These are phyloP conservation scores for Aspergillus intermedius DNA, from an alignment of 2,329 filamentous ascomycete genomes.

Conservation along the genomic window DNA sequence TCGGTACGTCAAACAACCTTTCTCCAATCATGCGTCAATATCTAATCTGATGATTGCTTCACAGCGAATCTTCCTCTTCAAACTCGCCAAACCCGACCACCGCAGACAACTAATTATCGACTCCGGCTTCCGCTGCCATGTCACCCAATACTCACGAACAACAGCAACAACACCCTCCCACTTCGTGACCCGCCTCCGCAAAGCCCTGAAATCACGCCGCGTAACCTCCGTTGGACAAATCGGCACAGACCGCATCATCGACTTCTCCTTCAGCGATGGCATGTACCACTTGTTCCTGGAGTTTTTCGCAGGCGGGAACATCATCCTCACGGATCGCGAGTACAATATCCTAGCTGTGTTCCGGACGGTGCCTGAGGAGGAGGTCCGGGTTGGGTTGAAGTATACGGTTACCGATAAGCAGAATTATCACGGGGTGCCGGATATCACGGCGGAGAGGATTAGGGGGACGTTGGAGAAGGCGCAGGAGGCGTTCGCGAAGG, in stretches of 20 bases:
- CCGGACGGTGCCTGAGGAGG: conserved; percentile 75
- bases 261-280: conserved; percentile 89
- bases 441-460: conserved; percentile 67
- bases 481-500: conserved; percentile 36
- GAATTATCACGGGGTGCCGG: conserved; percentile 70
- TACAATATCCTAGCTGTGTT: conserved; percentile 75
- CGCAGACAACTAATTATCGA: conserved; percentile 90
- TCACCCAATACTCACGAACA: conserved; percentile 83
- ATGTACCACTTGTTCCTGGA: conserved; percentile 82
- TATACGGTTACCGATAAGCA: conserved; percentile 79
- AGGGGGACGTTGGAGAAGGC: conserved; percentile 61
- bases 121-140: conserved; percentile 89
- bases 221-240: conserved; percentile 77
- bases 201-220: conserved; percentile 78
- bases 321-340: conserved; percentile 82
- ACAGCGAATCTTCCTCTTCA: conserved; percentile 83
- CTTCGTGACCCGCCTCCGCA: conserved; percentile 80
- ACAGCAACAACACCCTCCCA: conserved; percentile 76
- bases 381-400: conserved; percentile 66
- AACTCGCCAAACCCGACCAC: conserved; percentile 82
- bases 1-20: conserved; percentile 47
- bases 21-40: neutral
- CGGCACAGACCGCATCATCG: conserved; percentile 87
- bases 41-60: neutral
- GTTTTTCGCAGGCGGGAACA: conserved; percentile 93